Conservation (phyloP, 257 asterid species). For the Capsicum pubescens region DNA sequence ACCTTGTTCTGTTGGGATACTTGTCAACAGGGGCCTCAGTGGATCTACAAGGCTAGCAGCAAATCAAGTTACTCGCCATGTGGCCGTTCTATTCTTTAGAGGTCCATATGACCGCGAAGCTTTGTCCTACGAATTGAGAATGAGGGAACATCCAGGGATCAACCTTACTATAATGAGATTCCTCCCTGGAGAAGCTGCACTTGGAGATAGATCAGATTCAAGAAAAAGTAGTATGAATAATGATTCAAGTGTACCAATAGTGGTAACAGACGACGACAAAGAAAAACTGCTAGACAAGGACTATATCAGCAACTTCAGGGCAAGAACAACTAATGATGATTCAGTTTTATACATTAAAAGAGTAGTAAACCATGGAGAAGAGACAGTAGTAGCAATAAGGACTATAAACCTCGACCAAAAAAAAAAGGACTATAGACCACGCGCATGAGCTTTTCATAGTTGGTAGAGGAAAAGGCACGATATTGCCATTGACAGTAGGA, state of each 20-base stretch:
- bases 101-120: conserved; percentile 94
- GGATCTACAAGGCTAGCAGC: conserved; percentile 67
- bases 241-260: conserved; percentile 44
- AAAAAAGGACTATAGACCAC: conserved; percentile 40
- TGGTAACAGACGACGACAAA: conserved; percentile 48
- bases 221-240: not conserved
- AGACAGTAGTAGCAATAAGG: conserved; percentile 78
- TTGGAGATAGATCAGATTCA: conserved; percentile 29
- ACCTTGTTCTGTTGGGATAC: conserved; percentile 88
- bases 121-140: conserved; percentile 69
- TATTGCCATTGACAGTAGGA: conserved; percentile 78
- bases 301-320: conserved; percentile 59
- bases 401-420: not conserved
- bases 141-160: conserved; percentile 73
- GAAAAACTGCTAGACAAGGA: conserved; percentile 71
- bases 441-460: conserved; percentile 74
- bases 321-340: conserved; percentile 47
- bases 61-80: conserved; percentile 54
- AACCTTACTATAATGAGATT: conserved; percentile 69
- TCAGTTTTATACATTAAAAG: conserved; percentile 55
- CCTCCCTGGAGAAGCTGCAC: conserved; percentile 44
- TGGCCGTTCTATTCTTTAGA: conserved; percentile 74
- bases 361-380: conserved; percentile 82
- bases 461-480: conserved; percentile 77
- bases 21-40: conserved; percentile 81